phyloP scores from a whole-genome alignment of 805 yeast species.

The Wickerhamomyces kurtzmanii region DNA sequence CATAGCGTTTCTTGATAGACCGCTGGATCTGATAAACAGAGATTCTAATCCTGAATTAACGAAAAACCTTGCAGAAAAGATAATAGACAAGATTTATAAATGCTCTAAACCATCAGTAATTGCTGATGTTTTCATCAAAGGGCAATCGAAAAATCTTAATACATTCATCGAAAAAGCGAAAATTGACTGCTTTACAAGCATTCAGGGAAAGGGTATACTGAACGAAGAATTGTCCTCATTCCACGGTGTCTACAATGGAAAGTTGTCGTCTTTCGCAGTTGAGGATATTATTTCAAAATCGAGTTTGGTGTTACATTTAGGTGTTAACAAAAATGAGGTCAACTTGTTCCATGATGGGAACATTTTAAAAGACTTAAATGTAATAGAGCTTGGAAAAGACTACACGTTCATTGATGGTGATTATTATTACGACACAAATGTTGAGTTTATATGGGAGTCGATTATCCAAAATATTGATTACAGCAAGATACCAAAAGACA shows the following conservation, averaged over 20 bases:
- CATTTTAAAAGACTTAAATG: constrained; percentile 8
- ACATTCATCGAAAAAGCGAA: constrained; percentile 30
- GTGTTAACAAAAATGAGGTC: constrained; percentile 53
- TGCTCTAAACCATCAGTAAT: constrained; percentile 42
- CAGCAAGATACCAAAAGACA: constrained; percentile 8
- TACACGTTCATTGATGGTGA: constrained; percentile 10
- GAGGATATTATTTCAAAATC: constrained; percentile 34
- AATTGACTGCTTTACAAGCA: constrained; percentile 8
- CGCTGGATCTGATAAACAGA: constrained; percentile 15
- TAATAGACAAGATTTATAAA: constrained; percentile 38
- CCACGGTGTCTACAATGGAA: constrained; percentile 65
- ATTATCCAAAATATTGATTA: constrained; percentile 5
- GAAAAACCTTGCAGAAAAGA: constrained; percentile 26
- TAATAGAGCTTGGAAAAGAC: constrained; percentile 15
- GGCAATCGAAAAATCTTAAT: constrained; percentile 34
- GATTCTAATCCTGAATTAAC: constrained; percentile 16
- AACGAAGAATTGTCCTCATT: constrained; percentile 43
- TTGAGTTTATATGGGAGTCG: constrained; percentile 10
- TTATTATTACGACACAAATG: constrained; percentile 7
- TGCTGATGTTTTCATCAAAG: constrained; percentile 61
- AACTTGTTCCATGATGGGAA: constrained; percentile 22
- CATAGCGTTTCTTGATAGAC: constrained; percentile 8
- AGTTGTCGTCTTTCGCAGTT: constrained; percentile 35
- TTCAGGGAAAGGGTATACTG: constrained; percentile 9
- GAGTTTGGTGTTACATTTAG: constrained; percentile 63